phyloP scores from a whole-genome alignment of 192 early-diverging fungal species.

The Umbelopsis ramanniana region DNA sequence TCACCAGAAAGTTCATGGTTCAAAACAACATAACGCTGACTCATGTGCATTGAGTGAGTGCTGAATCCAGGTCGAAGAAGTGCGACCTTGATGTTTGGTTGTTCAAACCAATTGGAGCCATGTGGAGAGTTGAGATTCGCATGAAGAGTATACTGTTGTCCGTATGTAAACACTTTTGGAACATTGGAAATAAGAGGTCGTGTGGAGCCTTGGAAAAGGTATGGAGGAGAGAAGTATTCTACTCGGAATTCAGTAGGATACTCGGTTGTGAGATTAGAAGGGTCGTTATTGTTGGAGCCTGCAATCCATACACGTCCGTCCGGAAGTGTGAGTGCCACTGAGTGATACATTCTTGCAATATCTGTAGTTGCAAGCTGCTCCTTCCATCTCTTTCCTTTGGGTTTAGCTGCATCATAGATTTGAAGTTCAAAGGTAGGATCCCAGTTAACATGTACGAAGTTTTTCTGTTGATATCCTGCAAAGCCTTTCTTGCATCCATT shows the following conservation, averaged over 20 bases:
- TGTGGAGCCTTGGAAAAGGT: conserved; percentile 42
- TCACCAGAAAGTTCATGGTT: conserved; percentile 26
- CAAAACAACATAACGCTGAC: conserved; percentile 51
- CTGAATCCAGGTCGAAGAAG: conserved; percentile 55
- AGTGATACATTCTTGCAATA: conserved; percentile 69
- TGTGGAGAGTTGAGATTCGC: conserved; percentile 24
- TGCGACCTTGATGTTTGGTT: conserved; percentile 39
- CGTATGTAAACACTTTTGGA: conserved; percentile 29
- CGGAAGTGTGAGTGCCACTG: conserved; percentile 50
- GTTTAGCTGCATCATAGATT: conserved; percentile 54
- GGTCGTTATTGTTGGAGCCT: conserved; percentile 59
- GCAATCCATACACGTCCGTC: conserved; percentile 63
- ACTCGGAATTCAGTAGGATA: conserved; percentile 61
- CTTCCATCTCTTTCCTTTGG: conserved; percentile 47
- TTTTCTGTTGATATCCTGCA: conserved; percentile 47
- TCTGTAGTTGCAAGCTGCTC: conserved; percentile 48
- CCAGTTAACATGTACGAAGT: conserved; percentile 16
- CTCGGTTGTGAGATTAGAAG: conserved; percentile 33
- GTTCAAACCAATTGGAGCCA: conserved; percentile 2
- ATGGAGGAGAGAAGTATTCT: conserved; percentile 57
- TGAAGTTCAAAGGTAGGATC: conserved; percentile 56
- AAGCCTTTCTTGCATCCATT: conserved; percentile 61
- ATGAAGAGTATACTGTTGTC: conserved; percentile 26
- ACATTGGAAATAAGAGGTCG: conserved; percentile 45
- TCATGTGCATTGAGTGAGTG: conserved; percentile 61